Evolutionary conservation across 192 early-diverging fungal species (phyloP).

Genomic region (Diversispora eburnea): DNA sequence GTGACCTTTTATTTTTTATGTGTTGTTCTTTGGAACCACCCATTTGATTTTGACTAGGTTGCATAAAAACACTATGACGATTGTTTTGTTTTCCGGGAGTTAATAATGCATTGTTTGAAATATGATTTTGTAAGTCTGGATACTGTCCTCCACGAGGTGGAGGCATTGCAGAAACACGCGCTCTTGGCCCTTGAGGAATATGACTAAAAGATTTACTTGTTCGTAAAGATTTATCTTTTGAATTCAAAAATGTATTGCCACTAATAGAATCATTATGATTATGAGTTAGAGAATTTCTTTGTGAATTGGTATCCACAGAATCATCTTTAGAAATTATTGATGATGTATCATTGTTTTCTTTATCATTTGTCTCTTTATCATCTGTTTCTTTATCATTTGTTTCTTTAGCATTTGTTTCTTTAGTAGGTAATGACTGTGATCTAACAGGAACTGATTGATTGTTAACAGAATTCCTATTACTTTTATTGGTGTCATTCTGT

Average conservation of each 20-base stretch:
- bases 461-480: not conserved
- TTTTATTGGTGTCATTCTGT: not conserved
- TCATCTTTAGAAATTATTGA: not conserved
- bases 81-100: not conserved
- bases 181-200: not conserved
- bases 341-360: not conserved
- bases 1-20: not conserved
- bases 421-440: conserved; percentile 8
- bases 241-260: not conserved
- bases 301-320: not conserved
- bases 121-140: not conserved
- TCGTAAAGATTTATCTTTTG: not conserved
- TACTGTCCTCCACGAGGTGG: not conserved
- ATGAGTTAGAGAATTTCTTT: not conserved
- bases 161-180: not conserved
- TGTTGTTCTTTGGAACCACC: not conserved
- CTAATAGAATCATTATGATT: conserved; percentile 8
- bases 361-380: not conserved
- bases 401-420: not conserved
- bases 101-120: not conserved
- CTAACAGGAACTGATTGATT: not conserved
- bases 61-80: conserved; percentile 2
- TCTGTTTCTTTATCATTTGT: not conserved
- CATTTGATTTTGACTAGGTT: not conserved
- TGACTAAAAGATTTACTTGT: conserved; percentile 19